These are phyloP conservation scores for Scutellaria minor DNA, from an alignment of 257 asterid species.

Conservation along the genomic window DNA sequence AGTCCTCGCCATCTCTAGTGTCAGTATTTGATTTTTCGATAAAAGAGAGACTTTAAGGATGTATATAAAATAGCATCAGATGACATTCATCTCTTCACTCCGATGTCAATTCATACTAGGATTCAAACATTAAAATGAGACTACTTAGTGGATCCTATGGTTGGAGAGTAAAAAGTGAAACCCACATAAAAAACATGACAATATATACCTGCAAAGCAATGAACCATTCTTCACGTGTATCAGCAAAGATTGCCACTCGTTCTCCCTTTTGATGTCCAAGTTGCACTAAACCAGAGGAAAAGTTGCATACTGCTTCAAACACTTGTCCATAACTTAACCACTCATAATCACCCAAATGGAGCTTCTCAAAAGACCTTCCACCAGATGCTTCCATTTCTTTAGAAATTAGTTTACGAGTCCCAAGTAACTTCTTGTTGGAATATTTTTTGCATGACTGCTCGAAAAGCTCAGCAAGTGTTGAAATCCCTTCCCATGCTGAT, in stretches of 20 bases:
- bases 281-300: constrained; percentile 82
- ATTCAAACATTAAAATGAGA: constrained; percentile 20
- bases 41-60: background rate
- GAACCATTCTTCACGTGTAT: constrained; percentile 95
- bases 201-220: constrained; percentile 83
- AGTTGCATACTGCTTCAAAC: constrained; percentile 77
- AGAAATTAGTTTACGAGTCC: constrained; percentile 77
- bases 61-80: background rate
- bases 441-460: constrained; percentile 74
- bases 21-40: background rate
- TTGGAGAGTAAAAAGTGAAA: constrained; percentile 12
- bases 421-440: constrained; percentile 59
- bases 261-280: constrained; percentile 93
- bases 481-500: constrained; percentile 93
- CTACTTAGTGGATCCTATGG: constrained; percentile 3
- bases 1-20: background rate
- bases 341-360: constrained; percentile 91
- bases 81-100: constrained; percentile 9
- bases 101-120: background rate
- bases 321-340: constrained; percentile 87
- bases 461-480: constrained; percentile 94
- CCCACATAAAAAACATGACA: constrained; percentile 14
- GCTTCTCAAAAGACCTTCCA: constrained; percentile 95
- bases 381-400: constrained; percentile 67
- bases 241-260: constrained; percentile 95